These are phyloP conservation scores for Calonectria crousiana DNA, from an alignment of 2,329 filamentous ascomycete genomes.

Conservation along the genomic window DNA sequence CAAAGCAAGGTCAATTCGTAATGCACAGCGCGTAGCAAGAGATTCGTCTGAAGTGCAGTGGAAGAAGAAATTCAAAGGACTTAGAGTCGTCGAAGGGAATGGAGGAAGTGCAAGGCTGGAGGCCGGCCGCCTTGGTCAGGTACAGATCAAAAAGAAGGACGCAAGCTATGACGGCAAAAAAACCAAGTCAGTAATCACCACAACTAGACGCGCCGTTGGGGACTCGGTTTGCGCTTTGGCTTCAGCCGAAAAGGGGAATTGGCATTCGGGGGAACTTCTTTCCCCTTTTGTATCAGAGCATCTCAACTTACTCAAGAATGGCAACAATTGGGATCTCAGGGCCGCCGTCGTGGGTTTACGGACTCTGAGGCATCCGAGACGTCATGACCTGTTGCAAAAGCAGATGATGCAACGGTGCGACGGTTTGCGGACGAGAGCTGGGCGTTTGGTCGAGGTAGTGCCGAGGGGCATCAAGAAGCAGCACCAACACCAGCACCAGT, in stretches of 20 bases:
- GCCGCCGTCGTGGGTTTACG: conserved; percentile 34
- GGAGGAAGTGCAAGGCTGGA: conserved; percentile 19
- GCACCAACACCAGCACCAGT: conserved; percentile 41
- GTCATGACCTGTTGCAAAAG: conserved; percentile 36
- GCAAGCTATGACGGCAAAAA: conserved; percentile 18
- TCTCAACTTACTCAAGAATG: conserved; percentile 41
- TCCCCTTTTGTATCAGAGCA: conserved; percentile 2
- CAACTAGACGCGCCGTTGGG: not conserved
- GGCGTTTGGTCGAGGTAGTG: conserved; percentile 16
- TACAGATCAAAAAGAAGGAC: conserved; percentile 20
- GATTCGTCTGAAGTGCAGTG: not conserved
- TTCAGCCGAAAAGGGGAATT: conserved; percentile 16
- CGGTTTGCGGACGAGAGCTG: conserved; percentile 13
- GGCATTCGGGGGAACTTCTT: not conserved
- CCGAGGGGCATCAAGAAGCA: conserved; percentile 33
- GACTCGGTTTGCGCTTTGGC: conserved; percentile 4
- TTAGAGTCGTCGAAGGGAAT: conserved; percentile 9
- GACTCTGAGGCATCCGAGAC: conserved; percentile 26
- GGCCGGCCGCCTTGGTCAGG: conserved; percentile 16
- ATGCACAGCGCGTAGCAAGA: conserved; percentile 13
- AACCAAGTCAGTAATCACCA: conserved; percentile 12
- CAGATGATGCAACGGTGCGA: conserved; percentile 20
- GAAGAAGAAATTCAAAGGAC: not conserved
- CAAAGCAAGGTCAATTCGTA: conserved; percentile 18
- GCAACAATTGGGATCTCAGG: conserved; percentile 28